A percentile compares a stretch with the other conserved stretches of the same genome.
Evolutionary conservation across 1,284 basidiomycete species (phyloP).

Genomic region (Cystobasidium pallidum): DNA sequence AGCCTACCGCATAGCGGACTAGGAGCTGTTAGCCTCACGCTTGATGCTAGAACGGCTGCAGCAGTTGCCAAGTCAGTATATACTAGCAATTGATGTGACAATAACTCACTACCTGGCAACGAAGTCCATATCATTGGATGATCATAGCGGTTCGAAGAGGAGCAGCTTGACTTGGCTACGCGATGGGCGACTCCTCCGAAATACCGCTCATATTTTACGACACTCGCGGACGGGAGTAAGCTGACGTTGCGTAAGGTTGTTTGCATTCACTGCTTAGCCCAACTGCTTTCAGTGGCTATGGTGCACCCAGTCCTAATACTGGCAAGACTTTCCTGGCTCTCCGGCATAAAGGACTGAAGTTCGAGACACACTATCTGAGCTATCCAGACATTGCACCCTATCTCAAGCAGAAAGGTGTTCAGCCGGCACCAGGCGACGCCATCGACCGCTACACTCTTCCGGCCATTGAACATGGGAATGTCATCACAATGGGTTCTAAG

Average conservation of each 20-base stretch:
- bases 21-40: not conserved
- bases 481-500: conserved; percentile 1
- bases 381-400: conserved; percentile 2
- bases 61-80: not conserved
- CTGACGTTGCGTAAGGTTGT: not conserved
- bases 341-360: not conserved
- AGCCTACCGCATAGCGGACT: not conserved
- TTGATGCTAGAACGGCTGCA: not conserved
- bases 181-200: not conserved
- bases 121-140: conserved; percentile 10
- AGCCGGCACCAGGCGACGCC: not conserved
- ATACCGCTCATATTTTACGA: conserved; percentile 1
- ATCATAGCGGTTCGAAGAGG: not conserved
- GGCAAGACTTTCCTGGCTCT: conserved; percentile 7
- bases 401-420: conserved; percentile 1
- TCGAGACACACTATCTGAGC: conserved; percentile 8
- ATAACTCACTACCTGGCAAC: not conserved
- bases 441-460: conserved; percentile 8
- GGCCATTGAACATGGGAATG: conserved; percentile 15
- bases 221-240: conserved; percentile 2
- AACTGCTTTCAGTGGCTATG: not conserved
- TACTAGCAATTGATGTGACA: not conserved
- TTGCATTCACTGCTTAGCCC: not conserved
- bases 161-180: not conserved
- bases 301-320: conserved; percentile 6